Conservation (phyloP, 2,329 filamentous ascomycete genomes). For the Fusarium nurragi region DNA sequence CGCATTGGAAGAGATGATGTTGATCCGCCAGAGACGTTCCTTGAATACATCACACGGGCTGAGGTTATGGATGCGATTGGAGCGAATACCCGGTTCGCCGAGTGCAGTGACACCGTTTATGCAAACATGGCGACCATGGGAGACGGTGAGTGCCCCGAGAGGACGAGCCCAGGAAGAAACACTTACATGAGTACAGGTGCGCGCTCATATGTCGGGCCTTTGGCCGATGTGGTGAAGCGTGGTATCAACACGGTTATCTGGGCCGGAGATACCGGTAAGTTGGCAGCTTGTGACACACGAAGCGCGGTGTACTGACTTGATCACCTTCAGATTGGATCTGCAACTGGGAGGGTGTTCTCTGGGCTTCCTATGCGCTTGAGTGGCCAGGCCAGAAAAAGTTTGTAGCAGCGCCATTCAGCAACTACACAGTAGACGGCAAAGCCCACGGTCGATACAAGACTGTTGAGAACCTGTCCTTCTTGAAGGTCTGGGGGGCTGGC, state of each 20-base stretch:
- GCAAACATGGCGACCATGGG: slow-evolving; percentile 38
- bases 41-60: slow-evolving; percentile 37
- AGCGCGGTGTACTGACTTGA: background rate
- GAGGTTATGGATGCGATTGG: slow-evolving; percentile 42
- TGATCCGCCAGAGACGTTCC: slow-evolving; percentile 39
- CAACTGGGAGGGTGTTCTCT: slow-evolving; percentile 64
- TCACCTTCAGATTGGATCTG: slow-evolving; percentile 61
- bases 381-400: slow-evolving; percentile 56
- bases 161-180: background rate
- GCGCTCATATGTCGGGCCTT: slow-evolving; percentile 55
- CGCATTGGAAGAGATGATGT: slow-evolving; percentile 44
- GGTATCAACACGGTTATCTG: slow-evolving; percentile 62
- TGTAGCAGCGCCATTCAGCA: slow-evolving; percentile 40
- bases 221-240: slow-evolving; percentile 57
- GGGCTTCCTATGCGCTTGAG: slow-evolving; percentile 56
- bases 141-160: slow-evolving; percentile 28
- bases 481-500: slow-evolving; percentile 66
- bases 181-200: slow-evolving; percentile 44
- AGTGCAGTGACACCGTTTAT: slow-evolving; percentile 41
- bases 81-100: slow-evolving; percentile 38
- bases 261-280: slow-evolving; percentile 61
- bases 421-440: slow-evolving; percentile 60
- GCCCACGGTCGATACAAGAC: slow-evolving; percentile 61
- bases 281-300: background rate
- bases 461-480: slow-evolving; percentile 65